Evolutionary conservation across 2,329 filamentous ascomycete genomes (phyloP), one percentile per base, ranked within the genome.

Genomic region (Claviceps sorghi): DNA sequence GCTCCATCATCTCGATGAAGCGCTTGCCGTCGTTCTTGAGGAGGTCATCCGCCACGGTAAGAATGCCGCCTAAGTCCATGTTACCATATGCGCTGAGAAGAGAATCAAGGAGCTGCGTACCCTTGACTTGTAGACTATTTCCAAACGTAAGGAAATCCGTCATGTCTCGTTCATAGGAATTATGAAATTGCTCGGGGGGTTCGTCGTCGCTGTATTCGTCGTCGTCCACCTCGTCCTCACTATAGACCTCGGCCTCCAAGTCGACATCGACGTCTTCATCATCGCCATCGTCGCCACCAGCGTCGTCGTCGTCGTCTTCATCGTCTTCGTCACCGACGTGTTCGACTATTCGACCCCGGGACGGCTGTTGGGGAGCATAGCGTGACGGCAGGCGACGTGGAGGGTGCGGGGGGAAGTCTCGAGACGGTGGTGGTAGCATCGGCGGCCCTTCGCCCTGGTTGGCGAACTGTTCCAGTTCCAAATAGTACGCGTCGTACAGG

Each of bases 1-100:
- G 91, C 69, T 98, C 93, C 93, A 98, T 98, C 93, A 98, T 98
- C 68, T 98, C 93, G 69, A 98, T 98, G 72, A 98, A 98, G 65
- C 95, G 95, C 70, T 95, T 95, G 63, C 93, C 93, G 69, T 98
- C 93, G 70, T 98, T 98, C 70, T 97, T 97, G 57, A 98, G 79
- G 58, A 98, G 77, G 71, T 98, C 93, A 74, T 98, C 93, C 67
- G 93, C 93, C 64, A 98, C 93, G 59, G 93, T 98, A 67, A 98
- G 82, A 69, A 98, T 96, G 66, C 93, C 94, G 75, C 93, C 90
- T 88, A 78, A 69, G 63, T 69, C 67, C 67, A 69, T 68, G 69
- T 71, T 71, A 72, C 68, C 69, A 72, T 69, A 66, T 66, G 63
- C 65, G 66, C 59, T 64, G 58, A 69, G 65, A 61, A 69, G 64